Evolutionary conservation across 2,329 filamentous ascomycete species (phyloP).

Genomic region (Calcarisporium arbuscula): DNA sequence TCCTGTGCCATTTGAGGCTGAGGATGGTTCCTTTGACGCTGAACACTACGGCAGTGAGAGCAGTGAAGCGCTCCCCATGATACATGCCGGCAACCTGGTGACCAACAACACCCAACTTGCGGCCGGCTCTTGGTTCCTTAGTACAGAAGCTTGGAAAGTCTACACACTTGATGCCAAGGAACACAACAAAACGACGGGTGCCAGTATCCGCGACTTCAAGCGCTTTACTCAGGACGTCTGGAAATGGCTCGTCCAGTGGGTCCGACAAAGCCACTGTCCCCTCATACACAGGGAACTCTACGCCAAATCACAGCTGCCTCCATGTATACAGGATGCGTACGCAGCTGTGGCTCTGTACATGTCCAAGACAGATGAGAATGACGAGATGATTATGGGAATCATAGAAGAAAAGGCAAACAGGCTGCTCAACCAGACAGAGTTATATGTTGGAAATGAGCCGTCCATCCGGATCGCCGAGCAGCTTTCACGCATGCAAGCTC

Average conservation of each 20-base stretch:
- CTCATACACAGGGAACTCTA: constrained; percentile 23
- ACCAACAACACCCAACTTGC: neutral
- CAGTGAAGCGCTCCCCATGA: too few relatives aligned
- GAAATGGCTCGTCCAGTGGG: constrained; percentile 19
- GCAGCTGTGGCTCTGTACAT: constrained; percentile 18
- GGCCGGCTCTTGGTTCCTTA: constrained; percentile 12
- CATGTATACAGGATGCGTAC: constrained; percentile 21
- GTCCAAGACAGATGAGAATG: constrained; percentile 17
- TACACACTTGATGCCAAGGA: constrained; percentile 3
- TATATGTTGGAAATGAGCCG: neutral
- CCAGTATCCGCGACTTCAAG: constrained; percentile 14
- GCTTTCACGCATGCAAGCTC: constrained; percentile 14
- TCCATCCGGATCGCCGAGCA: constrained; percentile 10
- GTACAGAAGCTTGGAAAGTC: constrained; percentile 13
- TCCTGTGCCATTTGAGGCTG: neutral
- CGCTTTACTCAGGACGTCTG: constrained; percentile 18
- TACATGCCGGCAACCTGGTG: too few relatives aligned
- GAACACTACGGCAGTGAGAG: neutral
- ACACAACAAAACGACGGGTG: neutral
- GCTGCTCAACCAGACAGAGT: constrained; percentile 5
- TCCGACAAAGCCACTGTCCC: constrained; percentile 16
- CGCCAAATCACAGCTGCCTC: constrained; percentile 14
- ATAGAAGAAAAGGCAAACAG: constrained; percentile 13
- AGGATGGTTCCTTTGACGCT: neutral
- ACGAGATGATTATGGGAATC: constrained; percentile 17